Percentiles rank a stretch among this genome's conserved stretches.
Conservation (phyloP, 495 filamentous ascomycete genomes). For the Penicillium arizonense region DNA sequence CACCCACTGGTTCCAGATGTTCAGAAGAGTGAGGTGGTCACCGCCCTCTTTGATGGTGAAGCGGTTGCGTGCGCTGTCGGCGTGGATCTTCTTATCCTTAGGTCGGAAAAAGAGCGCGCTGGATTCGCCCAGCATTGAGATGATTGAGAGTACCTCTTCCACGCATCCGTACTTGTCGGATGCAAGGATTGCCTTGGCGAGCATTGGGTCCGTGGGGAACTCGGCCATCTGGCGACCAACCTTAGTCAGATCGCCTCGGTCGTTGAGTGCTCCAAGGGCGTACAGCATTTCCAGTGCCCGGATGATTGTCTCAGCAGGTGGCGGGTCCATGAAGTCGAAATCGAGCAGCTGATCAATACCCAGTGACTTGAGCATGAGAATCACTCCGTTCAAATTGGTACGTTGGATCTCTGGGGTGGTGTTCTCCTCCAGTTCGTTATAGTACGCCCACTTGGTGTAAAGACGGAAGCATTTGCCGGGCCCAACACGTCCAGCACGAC, state of each 20-base stretch:
- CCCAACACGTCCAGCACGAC: constrained; percentile 87
- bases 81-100: constrained; percentile 96
- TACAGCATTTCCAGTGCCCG: constrained; percentile 90
- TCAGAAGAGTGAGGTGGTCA: constrained; percentile 87
- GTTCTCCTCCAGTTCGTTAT: constrained; percentile 90
- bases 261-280: constrained; percentile 85
- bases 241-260: constrained; percentile 86
- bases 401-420: constrained; percentile 95
- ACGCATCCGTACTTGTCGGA: constrained; percentile 87
- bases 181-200: constrained; percentile 88
- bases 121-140: constrained; percentile 89
- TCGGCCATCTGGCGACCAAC: constrained; percentile 95
- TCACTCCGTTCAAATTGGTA: constrained; percentile 79
- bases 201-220: constrained; percentile 92
- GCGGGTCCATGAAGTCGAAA: constrained; percentile 97
- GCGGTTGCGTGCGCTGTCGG: constrained; percentile 85
- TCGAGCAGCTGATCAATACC: constrained; percentile 93
- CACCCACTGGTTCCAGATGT: constrained; percentile 97
- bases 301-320: constrained; percentile 87
- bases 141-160: constrained; percentile 90
- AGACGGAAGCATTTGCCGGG: constrained; percentile 94
- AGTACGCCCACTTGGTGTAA: constrained; percentile 92
- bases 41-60: constrained; percentile 94
- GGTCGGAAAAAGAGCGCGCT: constrained; percentile 91
- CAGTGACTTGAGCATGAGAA: constrained; percentile 83